These are phyloP conservation scores for Apiospora arundinis DNA, from an alignment of 2,329 filamentous ascomycete genomes.

Conservation along the genomic window DNA sequence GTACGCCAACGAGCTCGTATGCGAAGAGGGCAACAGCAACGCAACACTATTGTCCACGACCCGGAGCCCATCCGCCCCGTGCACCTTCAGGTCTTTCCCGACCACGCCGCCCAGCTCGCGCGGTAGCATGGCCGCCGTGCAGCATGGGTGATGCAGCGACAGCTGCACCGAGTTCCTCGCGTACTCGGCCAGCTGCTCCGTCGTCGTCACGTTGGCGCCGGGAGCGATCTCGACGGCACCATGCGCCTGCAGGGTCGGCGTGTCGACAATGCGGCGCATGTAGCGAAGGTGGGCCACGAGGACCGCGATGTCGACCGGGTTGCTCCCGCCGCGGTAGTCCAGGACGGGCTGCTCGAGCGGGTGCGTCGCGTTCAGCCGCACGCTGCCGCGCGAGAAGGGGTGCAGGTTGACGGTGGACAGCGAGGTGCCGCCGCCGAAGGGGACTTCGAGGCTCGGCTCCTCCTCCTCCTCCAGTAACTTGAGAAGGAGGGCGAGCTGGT, in stretches of 20 bases:
- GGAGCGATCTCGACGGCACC: conserved; percentile 28
- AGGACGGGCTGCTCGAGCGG: conserved; percentile 33
- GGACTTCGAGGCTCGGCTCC: conserved; percentile 24
- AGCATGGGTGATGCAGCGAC: conserved; percentile 12
- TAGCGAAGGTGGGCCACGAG: conserved; percentile 35
- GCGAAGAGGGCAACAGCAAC: neutral
- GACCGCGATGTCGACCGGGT: conserved; percentile 35
- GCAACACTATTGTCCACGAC: conserved; percentile 11
- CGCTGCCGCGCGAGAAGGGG: conserved; percentile 32
- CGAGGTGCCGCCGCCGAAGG: conserved; percentile 30
- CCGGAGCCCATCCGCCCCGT: conserved; percentile 10
- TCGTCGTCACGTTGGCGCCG: conserved; percentile 29
- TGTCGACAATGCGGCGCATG: conserved; percentile 32
- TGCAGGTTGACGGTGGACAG: conserved; percentile 32
- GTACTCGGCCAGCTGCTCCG: neutral
- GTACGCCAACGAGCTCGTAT: conserved; percentile 17
- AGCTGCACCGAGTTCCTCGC: neutral
- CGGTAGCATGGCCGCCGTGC: conserved; percentile 18
- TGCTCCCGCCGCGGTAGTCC: conserved; percentile 36
- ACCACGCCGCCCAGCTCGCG: conserved; percentile 16
- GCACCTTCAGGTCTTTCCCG: conserved; percentile 18
- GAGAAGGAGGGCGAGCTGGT: conserved; percentile 53
- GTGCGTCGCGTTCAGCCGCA: conserved; percentile 31
- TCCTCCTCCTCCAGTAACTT: too few species aligned
- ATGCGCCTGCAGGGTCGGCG: conserved; percentile 19